Conservation (phyloP, 2,329 filamentous ascomycete species). For the Aspergillus luchuensis region DNA sequence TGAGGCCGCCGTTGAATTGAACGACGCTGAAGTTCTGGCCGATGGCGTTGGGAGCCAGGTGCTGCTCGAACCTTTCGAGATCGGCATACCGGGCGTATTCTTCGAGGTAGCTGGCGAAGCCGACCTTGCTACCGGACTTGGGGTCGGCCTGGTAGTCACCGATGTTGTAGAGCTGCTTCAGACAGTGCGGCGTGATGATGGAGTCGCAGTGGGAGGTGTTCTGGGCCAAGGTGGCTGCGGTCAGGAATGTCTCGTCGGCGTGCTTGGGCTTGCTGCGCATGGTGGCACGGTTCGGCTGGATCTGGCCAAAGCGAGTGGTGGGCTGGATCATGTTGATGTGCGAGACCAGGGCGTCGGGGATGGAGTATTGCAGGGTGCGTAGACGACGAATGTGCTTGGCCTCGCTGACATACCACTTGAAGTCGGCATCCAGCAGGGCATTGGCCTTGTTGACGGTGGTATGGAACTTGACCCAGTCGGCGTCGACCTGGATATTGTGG, state of each 20-base stretch:
- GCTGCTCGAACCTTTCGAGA: constrained; percentile 43
- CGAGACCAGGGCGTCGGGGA: constrained; percentile 37
- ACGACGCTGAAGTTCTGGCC: constrained; percentile 50
- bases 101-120: constrained; percentile 52
- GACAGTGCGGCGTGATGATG: constrained; percentile 50
- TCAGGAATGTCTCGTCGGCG: constrained; percentile 23
- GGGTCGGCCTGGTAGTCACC: constrained; percentile 43
- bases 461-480: constrained; percentile 43
- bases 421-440: constrained; percentile 41
- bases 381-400: constrained; percentile 33
- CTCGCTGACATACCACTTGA: constrained; percentile 41
- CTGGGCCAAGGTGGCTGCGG: constrained; percentile 17
- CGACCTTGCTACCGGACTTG: constrained; percentile 43
- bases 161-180: constrained; percentile 52
- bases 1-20: constrained; percentile 45
- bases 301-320: constrained; percentile 46
- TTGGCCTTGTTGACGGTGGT: constrained; percentile 42
- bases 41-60: constrained; percentile 43
- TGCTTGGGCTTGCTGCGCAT: constrained; percentile 25
- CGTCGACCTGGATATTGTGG: constrained; percentile 38
- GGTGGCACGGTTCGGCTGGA: constrained; percentile 32
- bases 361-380: constrained; percentile 44
- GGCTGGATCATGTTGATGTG: constrained; percentile 47
- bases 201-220: constrained; percentile 44
- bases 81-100: constrained; percentile 53